A percentile compares a stretch with the other conserved stretches of the same genome.
Evolutionary conservation across 306 rosid genomes (phyloP).

Genomic region (Dalbergia oliveri): DNA sequence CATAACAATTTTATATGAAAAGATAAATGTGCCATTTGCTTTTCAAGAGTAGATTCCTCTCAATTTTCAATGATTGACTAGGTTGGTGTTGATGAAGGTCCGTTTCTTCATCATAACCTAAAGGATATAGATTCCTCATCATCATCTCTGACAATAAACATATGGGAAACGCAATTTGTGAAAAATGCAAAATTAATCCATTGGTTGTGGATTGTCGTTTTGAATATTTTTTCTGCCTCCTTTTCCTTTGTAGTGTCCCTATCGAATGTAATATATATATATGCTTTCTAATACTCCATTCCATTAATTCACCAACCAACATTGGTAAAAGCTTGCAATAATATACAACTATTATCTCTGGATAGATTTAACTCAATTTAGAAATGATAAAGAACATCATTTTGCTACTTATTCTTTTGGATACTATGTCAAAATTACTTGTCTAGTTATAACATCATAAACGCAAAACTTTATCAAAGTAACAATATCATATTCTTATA

Average conservation of each 20-base stretch:
- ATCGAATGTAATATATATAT: background rate
- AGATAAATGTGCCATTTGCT: background rate
- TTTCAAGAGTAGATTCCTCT: constrained; percentile 45
- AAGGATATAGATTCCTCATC: constrained; percentile 38
- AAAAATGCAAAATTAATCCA: background rate
- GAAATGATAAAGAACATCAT: background rate
- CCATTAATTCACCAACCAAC: background rate
- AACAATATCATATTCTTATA: background rate
- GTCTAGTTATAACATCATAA: background rate
- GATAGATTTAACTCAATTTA: background rate
- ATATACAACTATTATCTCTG: too few relatives aligned
- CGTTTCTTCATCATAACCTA: constrained; percentile 31
- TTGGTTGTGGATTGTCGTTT: background rate
- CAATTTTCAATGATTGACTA: constrained; percentile 38
- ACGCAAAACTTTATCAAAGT: background rate
- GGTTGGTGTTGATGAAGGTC: constrained; percentile 22
- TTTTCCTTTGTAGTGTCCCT: background rate
- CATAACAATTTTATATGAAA: constrained; percentile 24
- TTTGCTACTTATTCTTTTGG: background rate
- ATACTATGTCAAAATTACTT: background rate
- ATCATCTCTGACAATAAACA: background rate
- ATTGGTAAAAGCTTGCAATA: constrained; percentile 13
- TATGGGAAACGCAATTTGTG: background rate
- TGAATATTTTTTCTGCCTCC: background rate
- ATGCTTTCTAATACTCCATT: constrained; percentile 3